Conservation (phyloP, 2,329 filamentous ascomycete genomes). For the Drechmeria coniospora region DNA sequence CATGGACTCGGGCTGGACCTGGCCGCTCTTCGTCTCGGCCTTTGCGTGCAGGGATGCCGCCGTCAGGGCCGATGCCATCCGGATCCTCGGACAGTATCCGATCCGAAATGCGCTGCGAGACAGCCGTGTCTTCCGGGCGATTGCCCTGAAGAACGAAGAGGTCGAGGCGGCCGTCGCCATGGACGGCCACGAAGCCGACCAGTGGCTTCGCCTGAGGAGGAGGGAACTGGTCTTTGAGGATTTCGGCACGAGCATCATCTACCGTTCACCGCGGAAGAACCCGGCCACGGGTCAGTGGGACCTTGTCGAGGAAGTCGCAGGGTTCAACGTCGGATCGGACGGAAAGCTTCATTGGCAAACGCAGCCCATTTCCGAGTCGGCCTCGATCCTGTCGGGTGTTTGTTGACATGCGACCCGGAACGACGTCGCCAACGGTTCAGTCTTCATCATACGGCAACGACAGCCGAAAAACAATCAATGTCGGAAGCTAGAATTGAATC, state of each 20-base stretch:
- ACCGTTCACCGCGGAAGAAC: slow-evolving; percentile 19
- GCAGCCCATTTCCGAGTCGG: slow-evolving; percentile 20
- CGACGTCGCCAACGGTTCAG: neutral
- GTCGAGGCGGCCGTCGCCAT: slow-evolving; percentile 16
- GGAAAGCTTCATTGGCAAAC: slow-evolving; percentile 18
- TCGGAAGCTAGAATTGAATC: too few relatives aligned
- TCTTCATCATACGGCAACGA: too few relatives aligned
- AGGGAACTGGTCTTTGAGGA: slow-evolving; percentile 24
- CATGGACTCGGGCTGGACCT: slow-evolving; percentile 30
- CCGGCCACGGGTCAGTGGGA: slow-evolving; percentile 17
- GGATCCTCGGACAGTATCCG: slow-evolving; percentile 24
- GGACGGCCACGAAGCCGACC: slow-evolving; percentile 18
- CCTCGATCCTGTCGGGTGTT: slow-evolving; percentile 15
- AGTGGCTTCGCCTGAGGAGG: slow-evolving; percentile 22
- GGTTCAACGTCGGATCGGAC: slow-evolving; percentile 14
- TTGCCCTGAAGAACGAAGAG: slow-evolving; percentile 21
- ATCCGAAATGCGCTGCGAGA: slow-evolving; percentile 28
- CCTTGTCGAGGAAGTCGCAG: slow-evolving; percentile 21
- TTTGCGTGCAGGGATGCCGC: slow-evolving; percentile 23
- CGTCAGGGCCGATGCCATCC: slow-evolving; percentile 23
- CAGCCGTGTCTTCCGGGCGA: slow-evolving; percentile 22
- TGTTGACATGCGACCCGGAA: slow-evolving; percentile 4
- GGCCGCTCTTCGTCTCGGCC: slow-evolving; percentile 25
- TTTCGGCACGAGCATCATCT: slow-evolving; percentile 20
- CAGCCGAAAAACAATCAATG: too few relatives aligned